Evolutionary conservation across 2,329 filamentous ascomycete species (phyloP).

Genomic region (Elsinoe ampelina): DNA sequence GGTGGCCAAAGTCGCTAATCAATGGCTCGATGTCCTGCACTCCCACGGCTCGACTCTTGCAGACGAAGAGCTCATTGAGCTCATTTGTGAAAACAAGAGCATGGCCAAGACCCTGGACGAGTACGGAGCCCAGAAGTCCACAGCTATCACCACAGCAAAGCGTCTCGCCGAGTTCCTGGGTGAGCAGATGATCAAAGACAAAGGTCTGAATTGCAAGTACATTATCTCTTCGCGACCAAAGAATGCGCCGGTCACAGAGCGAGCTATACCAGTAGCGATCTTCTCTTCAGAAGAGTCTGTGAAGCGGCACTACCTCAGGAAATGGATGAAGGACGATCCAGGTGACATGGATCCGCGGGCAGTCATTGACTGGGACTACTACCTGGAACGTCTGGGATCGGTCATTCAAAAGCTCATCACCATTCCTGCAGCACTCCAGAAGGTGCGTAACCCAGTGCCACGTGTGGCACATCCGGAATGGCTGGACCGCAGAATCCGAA

Average conservation of each 20-base stretch:
- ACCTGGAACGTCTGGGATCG: slow-evolving; percentile 86
- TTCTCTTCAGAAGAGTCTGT: slow-evolving; percentile 87
- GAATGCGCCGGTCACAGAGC: slow-evolving; percentile 85
- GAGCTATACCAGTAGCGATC: slow-evolving; percentile 90
- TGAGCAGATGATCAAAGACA: slow-evolving; percentile 98
- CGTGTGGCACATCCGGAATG: slow-evolving; percentile 91
- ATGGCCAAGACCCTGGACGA: slow-evolving; percentile 97
- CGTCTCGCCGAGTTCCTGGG: slow-evolving; percentile 92
- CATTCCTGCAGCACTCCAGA: slow-evolving; percentile 92
- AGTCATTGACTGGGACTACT: slow-evolving; percentile 95
- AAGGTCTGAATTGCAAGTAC: slow-evolving; percentile 98
- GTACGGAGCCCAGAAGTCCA: slow-evolving; percentile 91
- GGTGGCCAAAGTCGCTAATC: slow-evolving; percentile 89
- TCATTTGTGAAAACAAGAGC: slow-evolving; percentile 99
- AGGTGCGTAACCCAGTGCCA: slow-evolving; percentile 87
- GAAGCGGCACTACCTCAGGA: slow-evolving; percentile 81
- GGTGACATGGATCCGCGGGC: slow-evolving; percentile 80
- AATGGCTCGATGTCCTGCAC: slow-evolving; percentile 91
- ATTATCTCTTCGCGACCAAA: slow-evolving; percentile 86
- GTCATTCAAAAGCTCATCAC: slow-evolving; percentile 99
- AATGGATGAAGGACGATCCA: slow-evolving; percentile 93
- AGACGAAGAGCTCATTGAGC: slow-evolving; percentile 93
- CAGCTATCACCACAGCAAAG: slow-evolving; percentile 96
- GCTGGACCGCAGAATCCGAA: slow-evolving; percentile 86
- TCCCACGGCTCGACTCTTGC: slow-evolving; percentile 80